A percentile compares a stretch with the other conserved stretches of the same genome.
Conservation (phyloP, 441 rosid species). For the Corymbia citriodora region DNA sequence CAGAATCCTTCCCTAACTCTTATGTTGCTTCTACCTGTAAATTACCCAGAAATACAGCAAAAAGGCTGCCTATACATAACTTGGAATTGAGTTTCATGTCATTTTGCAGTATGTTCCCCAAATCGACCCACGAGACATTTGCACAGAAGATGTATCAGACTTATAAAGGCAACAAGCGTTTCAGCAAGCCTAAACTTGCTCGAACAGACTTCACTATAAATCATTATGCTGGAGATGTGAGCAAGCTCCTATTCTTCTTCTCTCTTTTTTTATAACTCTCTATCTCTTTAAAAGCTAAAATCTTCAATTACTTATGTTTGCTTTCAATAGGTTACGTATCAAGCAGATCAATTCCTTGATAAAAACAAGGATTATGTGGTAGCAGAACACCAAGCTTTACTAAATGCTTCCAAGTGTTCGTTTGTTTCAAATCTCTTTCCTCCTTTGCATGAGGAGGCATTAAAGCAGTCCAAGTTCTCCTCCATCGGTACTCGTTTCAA, state of each 20-base stretch:
- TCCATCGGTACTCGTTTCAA: conserved; percentile 51
- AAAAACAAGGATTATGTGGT: conserved; percentile 56
- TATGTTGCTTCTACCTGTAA: background rate
- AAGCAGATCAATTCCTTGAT: conserved; percentile 49
- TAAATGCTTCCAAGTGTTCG: conserved; percentile 40
- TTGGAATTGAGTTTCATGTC: background rate
- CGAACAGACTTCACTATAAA: conserved; percentile 60
- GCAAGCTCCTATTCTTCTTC: background rate
- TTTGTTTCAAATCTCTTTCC: conserved; percentile 53
- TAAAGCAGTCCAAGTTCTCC: conserved; percentile 52
- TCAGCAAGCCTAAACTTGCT: conserved; percentile 71
- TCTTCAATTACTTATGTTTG: background rate
- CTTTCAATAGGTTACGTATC: conserved; percentile 34
- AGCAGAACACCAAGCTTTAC: conserved; percentile 55
- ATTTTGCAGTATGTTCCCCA: conserved; percentile 65
- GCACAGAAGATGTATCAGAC: conserved; percentile 75
- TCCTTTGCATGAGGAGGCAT: conserved; percentile 46
- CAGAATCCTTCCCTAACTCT: background rate
- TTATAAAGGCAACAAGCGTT: conserved; percentile 58
- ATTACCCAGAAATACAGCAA: background rate
- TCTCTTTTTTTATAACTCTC: background rate
- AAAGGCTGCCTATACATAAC: background rate
- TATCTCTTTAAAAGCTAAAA: background rate
- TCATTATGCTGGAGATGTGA: conserved; percentile 68
- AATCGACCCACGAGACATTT: conserved; percentile 73